These are phyloP conservation scores for Kwoniella heveanensis DNA, from an alignment of 768 basidiomycete genomes.

Conservation along the genomic window DNA sequence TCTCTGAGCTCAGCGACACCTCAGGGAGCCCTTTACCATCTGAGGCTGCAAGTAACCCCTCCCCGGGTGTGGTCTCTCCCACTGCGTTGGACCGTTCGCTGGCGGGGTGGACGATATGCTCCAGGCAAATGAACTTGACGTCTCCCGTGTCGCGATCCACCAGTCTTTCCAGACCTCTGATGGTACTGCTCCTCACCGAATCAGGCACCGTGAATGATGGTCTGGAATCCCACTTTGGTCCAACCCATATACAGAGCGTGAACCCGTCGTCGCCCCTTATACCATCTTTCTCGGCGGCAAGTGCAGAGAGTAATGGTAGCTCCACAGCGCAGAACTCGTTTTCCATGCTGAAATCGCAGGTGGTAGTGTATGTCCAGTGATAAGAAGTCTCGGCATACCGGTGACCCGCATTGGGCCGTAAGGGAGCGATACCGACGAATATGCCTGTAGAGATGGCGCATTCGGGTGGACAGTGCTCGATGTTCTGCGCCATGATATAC, in stretches of 20 bases:
- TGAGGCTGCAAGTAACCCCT: too few species aligned
- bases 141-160: slow-evolving; percentile 76
- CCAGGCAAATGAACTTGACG: slow-evolving; percentile 73
- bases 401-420: slow-evolving; percentile 65
- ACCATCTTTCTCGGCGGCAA: slow-evolving; percentile 65
- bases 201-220: slow-evolving; percentile 8
- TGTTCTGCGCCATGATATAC: slow-evolving; percentile 67
- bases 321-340: slow-evolving; percentile 75
- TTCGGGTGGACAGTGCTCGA: slow-evolving; percentile 64
- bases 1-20: too few species aligned
- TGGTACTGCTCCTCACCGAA: background rate
- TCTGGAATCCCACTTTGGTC: background rate
- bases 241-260: slow-evolving; percentile 73
- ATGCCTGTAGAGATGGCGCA: slow-evolving; percentile 66
- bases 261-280: slow-evolving; percentile 69
- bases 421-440: slow-evolving; percentile 72
- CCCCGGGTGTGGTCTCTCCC: too few species aligned
- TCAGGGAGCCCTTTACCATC: too few species aligned
- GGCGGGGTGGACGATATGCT: slow-evolving; percentile 56
- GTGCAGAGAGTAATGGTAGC: slow-evolving; percentile 65
- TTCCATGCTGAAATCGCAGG: slow-evolving; percentile 71
- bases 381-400: slow-evolving; percentile 69
- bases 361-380: slow-evolving; percentile 74
- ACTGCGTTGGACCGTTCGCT: too few species aligned
- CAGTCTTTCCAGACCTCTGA: slow-evolving; percentile 65